Base-by-base conservation (phyloP, 2,329 filamentous ascomycete genomes). In the Ambrosiella cleistominuta region DNA sequence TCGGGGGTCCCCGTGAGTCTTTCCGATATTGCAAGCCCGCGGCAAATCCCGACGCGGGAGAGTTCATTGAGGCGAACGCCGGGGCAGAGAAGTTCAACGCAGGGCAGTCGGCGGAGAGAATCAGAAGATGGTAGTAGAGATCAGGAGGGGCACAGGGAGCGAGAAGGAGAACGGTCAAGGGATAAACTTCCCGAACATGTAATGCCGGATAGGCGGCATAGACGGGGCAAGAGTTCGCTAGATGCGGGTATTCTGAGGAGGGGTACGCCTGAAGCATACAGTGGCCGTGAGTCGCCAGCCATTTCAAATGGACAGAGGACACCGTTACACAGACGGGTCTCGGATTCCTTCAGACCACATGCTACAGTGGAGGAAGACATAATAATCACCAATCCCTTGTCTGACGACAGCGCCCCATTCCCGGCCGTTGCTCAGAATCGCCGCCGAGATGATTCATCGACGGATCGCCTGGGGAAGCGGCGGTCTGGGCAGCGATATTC, bases 371-470 rank as follows among this genome's bases (percentile, higher is more conserved):
- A 11, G 35, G 47, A 51, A 27, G 27, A 27, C 27, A 27, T 27
- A 19, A 35, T 8, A 19, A 35, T 7, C 6, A 11, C 9, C 8
- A 19, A 35, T 9, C 17, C 12, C 8, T 54, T 67, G 4, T 66
- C 71, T 1, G 79, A 85, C 19, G 82, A 86, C 15, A 81, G 81
- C 12, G 85, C 85, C 0, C 85, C 85, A 1, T 85, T 80, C 15
- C 85, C 85, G 0, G 76, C 82, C 1, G 75, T 88, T 7, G 75
- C 81, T 13, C 84, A 85, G 62, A 75, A 81, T 13, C 72, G 74
- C 7, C 72, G 75, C 35, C 72, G 76, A 66, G 76, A 73, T 62
- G 67, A 75, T 64, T 77, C 73, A 62, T 66, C 69, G 38, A 54
- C 35, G 1, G 76, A 78, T n/a, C 69, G 70, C 11, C 40, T 17